Evolutionary conservation across 2,329 filamentous ascomycete species (phyloP).

Genomic region (Paecilomyces fulvus): DNA sequence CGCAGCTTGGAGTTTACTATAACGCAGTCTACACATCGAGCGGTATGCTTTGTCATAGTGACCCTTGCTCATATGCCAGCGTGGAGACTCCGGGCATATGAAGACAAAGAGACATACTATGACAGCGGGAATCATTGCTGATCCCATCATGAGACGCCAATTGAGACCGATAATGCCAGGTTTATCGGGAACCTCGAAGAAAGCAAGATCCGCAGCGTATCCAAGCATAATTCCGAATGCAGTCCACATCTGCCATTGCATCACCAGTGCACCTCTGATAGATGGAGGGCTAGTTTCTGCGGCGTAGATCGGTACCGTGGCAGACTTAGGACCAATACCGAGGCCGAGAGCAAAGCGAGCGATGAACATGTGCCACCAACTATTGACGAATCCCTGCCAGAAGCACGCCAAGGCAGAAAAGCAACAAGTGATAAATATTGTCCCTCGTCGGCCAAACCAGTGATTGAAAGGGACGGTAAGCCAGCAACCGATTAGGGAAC

Average conservation of each 20-base stretch:
- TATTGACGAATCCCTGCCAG: constrained; percentile 58
- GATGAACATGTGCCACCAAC: constrained; percentile 63
- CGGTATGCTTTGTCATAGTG: constrained; percentile 34
- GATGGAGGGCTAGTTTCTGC: constrained; percentile 63
- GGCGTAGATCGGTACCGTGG: constrained; percentile 67
- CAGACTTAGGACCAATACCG: constrained; percentile 67
- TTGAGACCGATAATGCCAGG: constrained; percentile 49
- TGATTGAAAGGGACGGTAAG: constrained; percentile 65
- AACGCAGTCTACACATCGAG: constrained; percentile 36
- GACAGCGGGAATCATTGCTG: constrained; percentile 55
- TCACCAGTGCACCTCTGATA: constrained; percentile 68
- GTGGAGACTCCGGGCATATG: constrained; percentile 49
- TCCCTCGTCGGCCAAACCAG: constrained; percentile 60
- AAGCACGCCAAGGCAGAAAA: constrained; percentile 51
- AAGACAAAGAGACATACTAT: constrained; percentile 53
- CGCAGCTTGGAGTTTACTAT: constrained; percentile 36
- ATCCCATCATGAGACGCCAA: constrained; percentile 63
- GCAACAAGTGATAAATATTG: constrained; percentile 67
- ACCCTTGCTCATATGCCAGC: constrained; percentile 41
- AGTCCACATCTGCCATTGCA: constrained; percentile 65
- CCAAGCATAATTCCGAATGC: constrained; percentile 47
- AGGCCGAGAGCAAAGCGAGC: constrained; percentile 67
- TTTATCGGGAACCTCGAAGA: constrained; percentile 48
- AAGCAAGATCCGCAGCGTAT: constrained; percentile 53
- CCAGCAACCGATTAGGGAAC: constrained; percentile 63